Base-by-base conservation (phyloP, 257 asterid genomes). In the Jacaranda mimosifolia region DNA sequence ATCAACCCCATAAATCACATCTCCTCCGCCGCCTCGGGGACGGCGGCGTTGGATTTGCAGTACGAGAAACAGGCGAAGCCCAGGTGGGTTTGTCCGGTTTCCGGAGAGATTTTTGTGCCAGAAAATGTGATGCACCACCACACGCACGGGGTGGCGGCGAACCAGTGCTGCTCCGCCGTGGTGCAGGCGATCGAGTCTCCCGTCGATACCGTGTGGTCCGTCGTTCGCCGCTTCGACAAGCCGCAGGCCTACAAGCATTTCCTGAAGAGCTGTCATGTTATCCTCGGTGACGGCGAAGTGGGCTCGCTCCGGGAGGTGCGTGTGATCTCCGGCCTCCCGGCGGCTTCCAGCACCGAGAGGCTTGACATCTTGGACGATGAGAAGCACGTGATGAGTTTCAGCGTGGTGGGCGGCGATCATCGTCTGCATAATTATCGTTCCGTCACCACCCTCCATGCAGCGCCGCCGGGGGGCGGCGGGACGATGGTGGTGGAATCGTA, bases 391-490 rank as follows among this genome's bases (percentile, higher is more conserved):
- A 75, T 88, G 83, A 90, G 96, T 55, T 90, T 90, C 82, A 72
- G 90, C 36, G 87, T 90, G 3, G 92, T 90, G 36, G 96, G 96
- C 9, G 96, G 96, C 12, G 93, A 85, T 57, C 95, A 90, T 52
- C 66, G 95, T 74, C 82, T 90, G 9, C 78, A 85, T 1, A 86
- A 90, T 56, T 90, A 90, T 52, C 71, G 85, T 63, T 90, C 93
- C 3, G 91, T 90, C 5, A 88, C 96, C 5, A 87, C 91, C n/a
- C 85, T 88, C n/a, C 96, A 90, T 55, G 69, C 80, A 4, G 35
- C 36, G 45, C 43, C 81, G 38, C 39, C 39, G 56, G 60, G 17
- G 5, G 65, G 68, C 5, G 85, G 66, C 0, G 79, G 63, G 8
- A 88, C 93, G 18, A 82, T 88, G 75, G 92, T 90, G 19, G 91